Conservation (phyloP, 129 eudicot species). For the Escallonia herrerae region DNA sequence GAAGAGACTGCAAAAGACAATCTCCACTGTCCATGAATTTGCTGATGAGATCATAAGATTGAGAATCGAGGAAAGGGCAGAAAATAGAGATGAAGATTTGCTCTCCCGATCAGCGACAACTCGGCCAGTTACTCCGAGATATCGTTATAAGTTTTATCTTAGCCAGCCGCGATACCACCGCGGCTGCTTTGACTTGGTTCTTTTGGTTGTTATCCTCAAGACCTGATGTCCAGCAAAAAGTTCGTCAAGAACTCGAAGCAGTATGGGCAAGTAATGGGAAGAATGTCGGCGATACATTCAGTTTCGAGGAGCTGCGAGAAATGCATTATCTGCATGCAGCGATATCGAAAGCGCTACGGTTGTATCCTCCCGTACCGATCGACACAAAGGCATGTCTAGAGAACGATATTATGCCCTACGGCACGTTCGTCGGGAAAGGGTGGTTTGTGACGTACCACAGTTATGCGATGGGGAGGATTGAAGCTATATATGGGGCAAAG, state of each 20-base stretch:
- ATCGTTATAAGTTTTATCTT: too few relatives aligned
- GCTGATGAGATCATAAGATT: too few relatives aligned
- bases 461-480: constrained; percentile 84
- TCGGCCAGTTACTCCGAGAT: too few relatives aligned
- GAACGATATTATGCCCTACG: constrained; percentile 64
- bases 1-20: too few relatives aligned
- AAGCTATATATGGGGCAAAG: constrained; percentile 71
- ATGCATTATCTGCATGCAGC: constrained; percentile 82
- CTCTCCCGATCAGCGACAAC: too few relatives aligned
- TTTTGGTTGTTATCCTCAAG: too few relatives aligned
- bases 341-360: constrained; percentile 54
- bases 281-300: constrained; percentile 13
- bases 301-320: constrained; percentile 50
- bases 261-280: constrained; percentile 17
- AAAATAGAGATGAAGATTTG: too few relatives aligned
- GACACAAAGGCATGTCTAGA: constrained; percentile 48
- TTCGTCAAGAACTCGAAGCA: constrained; percentile 34
- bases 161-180: too few relatives aligned
- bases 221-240: constrained; percentile 36
- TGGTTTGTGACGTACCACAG: constrained; percentile 58
- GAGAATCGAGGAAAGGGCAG: too few relatives aligned
- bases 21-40: too few relatives aligned
- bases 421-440: constrained; percentile 40
- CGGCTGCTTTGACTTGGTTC: too few relatives aligned
- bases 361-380: constrained; percentile 81